Base-by-base conservation (phyloP, 345 rosid genomes). In the Ceriops tagal region DNA sequence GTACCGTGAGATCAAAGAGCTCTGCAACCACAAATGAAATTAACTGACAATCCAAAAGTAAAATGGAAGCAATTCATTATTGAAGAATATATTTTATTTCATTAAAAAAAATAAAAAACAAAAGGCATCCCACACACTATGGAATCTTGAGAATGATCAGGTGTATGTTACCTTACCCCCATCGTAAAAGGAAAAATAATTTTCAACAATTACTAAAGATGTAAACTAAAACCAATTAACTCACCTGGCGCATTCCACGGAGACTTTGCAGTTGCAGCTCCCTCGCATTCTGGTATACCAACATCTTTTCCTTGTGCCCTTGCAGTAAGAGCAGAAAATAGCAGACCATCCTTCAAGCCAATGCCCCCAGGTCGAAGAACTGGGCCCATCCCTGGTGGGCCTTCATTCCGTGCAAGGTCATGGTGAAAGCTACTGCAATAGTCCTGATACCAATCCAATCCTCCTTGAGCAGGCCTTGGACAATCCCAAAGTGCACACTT, bases 401-500 rank as follows among this genome's bases (percentile, higher is more conserved):
- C 96, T 84, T 96, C 99, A 66, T 82, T 87, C 77, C 87, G 70
- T 66, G 99, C 99, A 19, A 96, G 65, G 22, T 84, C 84, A 62
- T 87, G 93, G 62, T 96, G 99, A 81, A 89, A 96, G 78, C 87
- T 86, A 75, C 97, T 92, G 83, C 99, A 95, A 78, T 90, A 92
- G 72, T 92, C 92, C 77, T 80, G 93, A 78, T 70, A 90, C 96
- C 96, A 87, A 56, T 84, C 97, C 62, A 84, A 75, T 28, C 91
- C 80, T 30, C 76, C 97, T 79, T 86, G 98, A 73, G 92, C 90
- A 62, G 99, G 99, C 75, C 99, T 82, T 22, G 98, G 91, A 62
- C 99, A 95, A 78, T 95, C 99, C 99, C 98, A 96, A 77, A 96
- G 98, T 1, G 98, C 90, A 79, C 99, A 96, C 77, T 87, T 96